These are phyloP conservation scores for Tillandsia fasciculata DNA, from an alignment of 176 grass and related monocot genomes.

Conservation along the genomic window DNA sequence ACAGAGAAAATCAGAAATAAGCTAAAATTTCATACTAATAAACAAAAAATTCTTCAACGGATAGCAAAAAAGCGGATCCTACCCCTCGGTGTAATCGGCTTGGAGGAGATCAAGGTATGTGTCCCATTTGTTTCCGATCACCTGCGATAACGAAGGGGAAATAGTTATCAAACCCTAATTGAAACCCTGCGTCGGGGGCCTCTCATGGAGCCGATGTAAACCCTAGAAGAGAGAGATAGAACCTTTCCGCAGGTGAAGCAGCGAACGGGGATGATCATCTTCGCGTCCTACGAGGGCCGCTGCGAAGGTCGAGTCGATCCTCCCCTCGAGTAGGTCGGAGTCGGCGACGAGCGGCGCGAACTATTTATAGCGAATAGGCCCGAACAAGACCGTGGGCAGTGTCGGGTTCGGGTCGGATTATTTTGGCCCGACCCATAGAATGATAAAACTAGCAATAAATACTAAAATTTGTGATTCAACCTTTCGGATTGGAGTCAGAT, in stretches of 20 bases:
- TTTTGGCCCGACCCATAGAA: no score
- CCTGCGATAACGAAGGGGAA: slow-evolving; percentile 17
- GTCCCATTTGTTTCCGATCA: slow-evolving; percentile 98
- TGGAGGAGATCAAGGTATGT: slow-evolving; percentile 81
- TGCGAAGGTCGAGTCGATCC: slow-evolving; percentile 3
- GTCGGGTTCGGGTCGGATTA: no score
- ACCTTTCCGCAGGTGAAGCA: slow-evolving; percentile 97
- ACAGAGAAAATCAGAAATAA: neutral
- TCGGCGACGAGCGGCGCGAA: no score
- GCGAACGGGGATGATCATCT: slow-evolving; percentile 95
- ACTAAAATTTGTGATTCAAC: no score
- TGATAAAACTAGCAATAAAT: no score
- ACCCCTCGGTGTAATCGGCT: slow-evolving; percentile 85
- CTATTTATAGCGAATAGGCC: no score
- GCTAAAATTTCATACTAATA: neutral
- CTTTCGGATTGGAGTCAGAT: no score
- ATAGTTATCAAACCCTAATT: neutral
- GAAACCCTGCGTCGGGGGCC: neutral
- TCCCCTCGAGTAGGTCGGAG: no score
- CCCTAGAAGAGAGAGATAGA: neutral
- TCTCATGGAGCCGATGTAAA: slow-evolving; percentile 2
- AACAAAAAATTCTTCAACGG: neutral
- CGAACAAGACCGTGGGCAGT: no score
- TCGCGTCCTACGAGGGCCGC: slow-evolving; percentile 2
- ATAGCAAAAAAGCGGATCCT: neutral